These are phyloP conservation scores for Candida pseudofarinosa DNA, from an alignment of 805 yeast species.

Conservation along the genomic window DNA sequence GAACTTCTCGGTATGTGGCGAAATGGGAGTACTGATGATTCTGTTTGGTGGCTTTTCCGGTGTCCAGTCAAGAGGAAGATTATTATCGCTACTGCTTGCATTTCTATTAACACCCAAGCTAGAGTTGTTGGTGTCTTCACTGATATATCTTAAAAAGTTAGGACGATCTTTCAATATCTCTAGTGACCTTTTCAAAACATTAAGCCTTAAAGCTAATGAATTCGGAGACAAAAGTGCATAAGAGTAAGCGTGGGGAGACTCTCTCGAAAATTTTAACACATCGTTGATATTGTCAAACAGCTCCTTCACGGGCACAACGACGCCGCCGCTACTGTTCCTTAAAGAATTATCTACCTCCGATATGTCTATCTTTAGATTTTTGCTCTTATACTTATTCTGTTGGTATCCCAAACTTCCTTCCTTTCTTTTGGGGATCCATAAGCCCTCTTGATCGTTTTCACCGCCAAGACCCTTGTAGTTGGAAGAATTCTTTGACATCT, in stretches of 20 bases:
- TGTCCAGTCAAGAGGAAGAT: not conserved
- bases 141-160: constrained; percentile 31
- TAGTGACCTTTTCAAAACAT: constrained; percentile 69
- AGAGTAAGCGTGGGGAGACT: constrained; percentile 80
- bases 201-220: constrained; percentile 69
- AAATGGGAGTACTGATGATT: constrained; percentile 3
- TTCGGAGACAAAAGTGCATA: constrained; percentile 80
- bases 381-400: not conserved
- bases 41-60: not conserved
- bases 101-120: not conserved
- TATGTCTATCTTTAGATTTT: not conserved
- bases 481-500: not conserved
- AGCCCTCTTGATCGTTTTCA: not conserved
- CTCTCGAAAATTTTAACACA: constrained; percentile 63
- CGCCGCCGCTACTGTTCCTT: not conserved
- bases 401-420: not conserved
- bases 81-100: not conserved
- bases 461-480: not conserved
- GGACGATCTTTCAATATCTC: constrained; percentile 71
- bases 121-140: not conserved
- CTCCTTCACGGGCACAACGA: constrained; percentile 2
- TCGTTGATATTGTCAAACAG: constrained; percentile 19
- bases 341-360: not conserved
- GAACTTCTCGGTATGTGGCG: constrained; percentile 18
- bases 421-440: not conserved